Evolutionary conservation across 805 yeast genomes (phyloP), one percentile per base, ranked within the genome.

Genomic region (Monosporozyma solicola): DNA sequence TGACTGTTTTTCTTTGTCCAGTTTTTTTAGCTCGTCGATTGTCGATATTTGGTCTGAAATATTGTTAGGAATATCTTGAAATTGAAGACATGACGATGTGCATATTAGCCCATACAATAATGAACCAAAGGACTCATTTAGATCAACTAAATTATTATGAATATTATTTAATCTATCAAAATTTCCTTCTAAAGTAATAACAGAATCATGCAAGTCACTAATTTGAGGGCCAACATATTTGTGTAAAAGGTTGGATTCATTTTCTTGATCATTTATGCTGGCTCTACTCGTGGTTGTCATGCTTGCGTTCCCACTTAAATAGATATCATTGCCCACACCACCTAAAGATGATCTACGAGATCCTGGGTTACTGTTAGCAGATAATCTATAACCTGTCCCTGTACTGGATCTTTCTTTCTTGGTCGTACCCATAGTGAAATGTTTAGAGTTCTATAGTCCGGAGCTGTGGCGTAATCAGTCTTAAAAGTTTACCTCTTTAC

Each of bases 21-120:
- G 46, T 7, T 50, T 35, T 11, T 59, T 57, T 45, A 67, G 33
- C 16, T 54, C 49, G 24, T 61, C 59, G 24, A 61, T 50, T 10
- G 55, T 49, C n/a, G 54, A 53, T 41, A 65, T 37, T 47, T 67
- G 68, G 15, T 57, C 60, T n/a, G 57, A 59, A 1, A 63, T 56
- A 52, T 65, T 63, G 41, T 55, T 59, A 11, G 70, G 62, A 25
- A 64, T 55, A 31, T 61, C 59, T 22, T 72, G 70, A 60, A 87
- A 87, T 61, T 86, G 90, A 29, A 85, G 85, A 68, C 96, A 87
- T 84, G 94, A 89, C 56, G 95, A 91, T 61, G 90, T 88, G 67
- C 88, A 82, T 63, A 85, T 80, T 49, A 89, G 69, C 1, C 96
- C 96, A 61, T 86, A 87, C 51, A 89, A 64, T 52, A 89, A 82